A percentile compares a stretch with the other conserved stretches of the same genome.
Evolutionary conservation across 345 rosid genomes (phyloP).

Genomic region (Turritis glabra): DNA sequence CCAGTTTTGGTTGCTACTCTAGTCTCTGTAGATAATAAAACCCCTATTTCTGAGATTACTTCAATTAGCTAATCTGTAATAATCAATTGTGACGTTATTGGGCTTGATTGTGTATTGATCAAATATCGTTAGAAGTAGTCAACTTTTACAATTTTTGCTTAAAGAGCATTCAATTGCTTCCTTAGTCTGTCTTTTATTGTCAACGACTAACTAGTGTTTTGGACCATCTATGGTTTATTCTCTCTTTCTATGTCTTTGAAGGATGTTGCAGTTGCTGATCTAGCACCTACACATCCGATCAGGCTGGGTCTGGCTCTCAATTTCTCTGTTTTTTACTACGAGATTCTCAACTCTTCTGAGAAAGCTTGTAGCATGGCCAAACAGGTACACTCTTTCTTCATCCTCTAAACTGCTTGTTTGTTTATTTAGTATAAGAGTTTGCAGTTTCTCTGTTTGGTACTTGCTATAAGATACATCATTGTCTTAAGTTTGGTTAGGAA

Average conservation of each 20-base stretch:
- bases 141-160: background rate
- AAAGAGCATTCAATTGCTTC: background rate
- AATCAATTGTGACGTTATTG: too few relatives aligned
- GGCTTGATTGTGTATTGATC: too few relatives aligned
- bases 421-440: background rate
- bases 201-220: too few relatives aligned
- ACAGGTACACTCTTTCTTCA: constrained; percentile 43
- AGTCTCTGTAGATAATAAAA: background rate
- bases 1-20: background rate
- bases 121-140: background rate
- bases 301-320: constrained; percentile 69
- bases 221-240: background rate
- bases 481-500: background rate
- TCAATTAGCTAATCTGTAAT: background rate
- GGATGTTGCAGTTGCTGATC: constrained; percentile 67
- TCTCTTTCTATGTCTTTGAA: constrained; percentile 17
- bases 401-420: background rate
- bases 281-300: constrained; percentile 73
- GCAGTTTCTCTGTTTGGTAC: background rate
- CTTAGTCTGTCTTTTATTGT: too few relatives aligned
- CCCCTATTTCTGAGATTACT: background rate
- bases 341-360: constrained; percentile 70
- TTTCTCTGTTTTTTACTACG: constrained; percentile 74
- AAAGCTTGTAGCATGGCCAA: constrained; percentile 76
- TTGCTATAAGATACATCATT: background rate